Evolutionary conservation across 306 rosid genomes (phyloP).

Genomic region (Lotus japonicus): DNA sequence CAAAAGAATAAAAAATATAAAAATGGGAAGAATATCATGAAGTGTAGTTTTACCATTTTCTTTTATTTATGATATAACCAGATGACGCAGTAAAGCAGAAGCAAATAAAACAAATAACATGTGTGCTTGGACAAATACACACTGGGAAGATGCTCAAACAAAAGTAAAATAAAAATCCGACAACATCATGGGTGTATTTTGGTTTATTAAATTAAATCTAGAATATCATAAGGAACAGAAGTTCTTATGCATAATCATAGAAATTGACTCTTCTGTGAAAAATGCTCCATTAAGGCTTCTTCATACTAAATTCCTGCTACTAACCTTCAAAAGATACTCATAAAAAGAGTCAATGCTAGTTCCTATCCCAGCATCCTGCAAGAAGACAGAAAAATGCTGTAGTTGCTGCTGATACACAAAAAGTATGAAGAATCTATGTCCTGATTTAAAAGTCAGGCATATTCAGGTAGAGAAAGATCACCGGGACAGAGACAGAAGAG

Average conservation of each 20-base stretch:
- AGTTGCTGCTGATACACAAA: neutral
- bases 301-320: conserved; percentile 27
- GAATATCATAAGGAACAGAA: neutral
- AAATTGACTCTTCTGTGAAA: neutral
- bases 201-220: neutral
- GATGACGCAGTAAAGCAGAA: conserved; percentile 1
- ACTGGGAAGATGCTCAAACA: neutral
- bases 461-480: neutral
- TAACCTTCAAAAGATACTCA: conserved; percentile 88
- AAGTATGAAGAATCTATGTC: neutral
- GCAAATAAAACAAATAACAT: neutral
- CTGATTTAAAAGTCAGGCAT: neutral
- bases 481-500: neutral
- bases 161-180: neutral
- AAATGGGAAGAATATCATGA: neutral
- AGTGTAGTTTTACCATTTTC: no score
- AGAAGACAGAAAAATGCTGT: conserved; percentile 24
- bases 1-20: neutral
- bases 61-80: neutral
- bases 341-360: conserved; percentile 97
- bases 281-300: conserved; percentile 17
- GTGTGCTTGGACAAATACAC: neutral
- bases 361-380: conserved; percentile 99
- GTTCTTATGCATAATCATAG: neutral
- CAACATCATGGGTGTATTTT: neutral